A percentile compares a stretch with the other conserved stretches of the same genome.
phyloP scores from a whole-genome alignment of 2,329 filamentous ascomycete species.

The Xylaria multiplex region DNA sequence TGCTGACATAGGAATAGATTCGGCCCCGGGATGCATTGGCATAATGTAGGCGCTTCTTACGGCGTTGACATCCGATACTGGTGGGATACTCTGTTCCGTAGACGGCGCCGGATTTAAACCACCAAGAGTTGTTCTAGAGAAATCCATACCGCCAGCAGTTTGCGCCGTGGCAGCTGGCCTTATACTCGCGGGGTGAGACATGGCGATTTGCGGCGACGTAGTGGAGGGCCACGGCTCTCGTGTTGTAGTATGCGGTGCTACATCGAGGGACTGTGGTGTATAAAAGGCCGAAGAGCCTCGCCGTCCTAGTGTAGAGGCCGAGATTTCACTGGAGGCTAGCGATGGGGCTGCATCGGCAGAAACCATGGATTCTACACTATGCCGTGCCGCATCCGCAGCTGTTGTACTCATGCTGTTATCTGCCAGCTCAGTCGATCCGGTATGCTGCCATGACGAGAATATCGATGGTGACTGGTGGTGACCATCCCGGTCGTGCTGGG shows the following conservation, averaged over 20 bases:
- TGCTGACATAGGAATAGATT: constrained; percentile 36
- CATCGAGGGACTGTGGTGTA: constrained; percentile 21
- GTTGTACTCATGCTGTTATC: constrained; percentile 6
- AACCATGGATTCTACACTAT: not conserved
- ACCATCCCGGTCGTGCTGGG: constrained; percentile 25
- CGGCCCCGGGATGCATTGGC: constrained; percentile 30
- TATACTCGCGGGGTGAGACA: constrained; percentile 13
- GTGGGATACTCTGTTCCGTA: constrained; percentile 31
- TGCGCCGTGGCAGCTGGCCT: constrained; percentile 16
- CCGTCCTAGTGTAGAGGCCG: constrained; percentile 3
- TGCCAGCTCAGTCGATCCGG: constrained; percentile 13
- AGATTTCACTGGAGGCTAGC: constrained; percentile 10
- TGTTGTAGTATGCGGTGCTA: constrained; percentile 6
- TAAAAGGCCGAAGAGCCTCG: constrained; percentile 12
- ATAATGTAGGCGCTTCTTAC: constrained; percentile 24
- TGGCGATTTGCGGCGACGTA: not conserved
- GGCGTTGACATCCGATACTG: constrained; percentile 22
- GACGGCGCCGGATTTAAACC: constrained; percentile 7
- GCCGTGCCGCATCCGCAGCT: constrained; percentile 9
- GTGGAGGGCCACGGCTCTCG: constrained; percentile 24
- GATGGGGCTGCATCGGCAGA: constrained; percentile 4
- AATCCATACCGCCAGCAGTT: constrained; percentile 27
- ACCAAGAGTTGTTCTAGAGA: constrained; percentile 33
- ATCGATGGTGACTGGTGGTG: constrained; percentile 39
- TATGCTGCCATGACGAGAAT: constrained; percentile 40